These are phyloP conservation scores for Mycena leptocephala DNA, from an alignment of 768 basidiomycete genomes.

Conservation along the genomic window DNA sequence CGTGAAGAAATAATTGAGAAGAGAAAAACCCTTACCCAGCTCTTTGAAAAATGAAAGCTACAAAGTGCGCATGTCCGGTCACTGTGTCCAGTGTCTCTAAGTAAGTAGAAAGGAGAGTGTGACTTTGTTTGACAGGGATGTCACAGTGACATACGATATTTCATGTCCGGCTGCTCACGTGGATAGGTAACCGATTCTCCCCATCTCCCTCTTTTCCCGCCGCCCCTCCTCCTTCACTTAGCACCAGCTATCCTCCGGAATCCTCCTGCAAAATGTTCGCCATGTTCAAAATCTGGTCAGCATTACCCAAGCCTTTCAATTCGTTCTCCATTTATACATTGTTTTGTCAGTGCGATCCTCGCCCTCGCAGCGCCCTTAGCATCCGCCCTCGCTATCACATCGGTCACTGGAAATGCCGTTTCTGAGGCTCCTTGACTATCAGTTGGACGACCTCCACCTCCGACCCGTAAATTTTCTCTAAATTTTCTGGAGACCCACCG, in stretches of 20 bases:
- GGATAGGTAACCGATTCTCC: not conserved
- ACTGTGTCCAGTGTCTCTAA: no score
- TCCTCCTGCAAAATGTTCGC: constrained; percentile 24
- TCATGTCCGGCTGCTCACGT: not conserved
- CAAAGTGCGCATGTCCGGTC: no score
- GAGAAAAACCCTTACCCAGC: not conserved
- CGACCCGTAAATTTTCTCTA: constrained; percentile 4
- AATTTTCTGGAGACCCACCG: not conserved
- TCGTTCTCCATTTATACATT: not conserved
- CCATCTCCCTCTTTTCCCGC: constrained; percentile 5
- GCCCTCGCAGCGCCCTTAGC: constrained; percentile 30
- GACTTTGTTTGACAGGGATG: not conserved
- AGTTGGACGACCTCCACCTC: constrained; percentile 21
- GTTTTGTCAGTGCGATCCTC: constrained; percentile 27
- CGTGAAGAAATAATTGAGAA: not conserved
- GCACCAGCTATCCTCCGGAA: constrained; percentile 2
- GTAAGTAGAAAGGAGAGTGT: not conserved
- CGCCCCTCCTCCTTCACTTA: not conserved
- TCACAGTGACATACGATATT: no score
- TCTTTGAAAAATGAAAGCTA: not conserved
- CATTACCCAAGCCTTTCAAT: not conserved
- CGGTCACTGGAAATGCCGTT: constrained; percentile 25
- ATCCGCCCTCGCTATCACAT: constrained; percentile 28
- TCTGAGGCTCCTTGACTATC: constrained; percentile 25
- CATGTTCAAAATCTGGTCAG: constrained; percentile 32